Conservation (phyloP, 441 rosid species). For the Populus hybrid region DNA sequence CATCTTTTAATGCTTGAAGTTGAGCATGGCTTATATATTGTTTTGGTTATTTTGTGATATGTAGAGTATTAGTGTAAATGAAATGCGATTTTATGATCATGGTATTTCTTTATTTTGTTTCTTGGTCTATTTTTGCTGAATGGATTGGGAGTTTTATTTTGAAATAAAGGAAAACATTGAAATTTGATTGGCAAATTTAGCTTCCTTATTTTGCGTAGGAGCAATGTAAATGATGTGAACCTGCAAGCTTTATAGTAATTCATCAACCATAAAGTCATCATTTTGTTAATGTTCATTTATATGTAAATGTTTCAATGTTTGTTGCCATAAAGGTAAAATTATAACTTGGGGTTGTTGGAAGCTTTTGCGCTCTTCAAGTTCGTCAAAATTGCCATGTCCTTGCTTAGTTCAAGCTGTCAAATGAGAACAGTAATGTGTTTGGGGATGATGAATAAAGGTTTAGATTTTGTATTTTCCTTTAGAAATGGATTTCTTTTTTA, state of each 20-base stretch:
- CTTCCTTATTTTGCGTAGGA: not conserved
- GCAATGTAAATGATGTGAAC: not conserved
- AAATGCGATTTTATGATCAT: not conserved
- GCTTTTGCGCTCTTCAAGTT: not conserved
- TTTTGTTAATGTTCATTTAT: not conserved
- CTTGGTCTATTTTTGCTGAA: not conserved
- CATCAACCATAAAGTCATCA: not conserved
- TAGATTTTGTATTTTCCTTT: not conserved
- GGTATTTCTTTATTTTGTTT: not conserved
- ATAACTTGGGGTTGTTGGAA: not conserved
- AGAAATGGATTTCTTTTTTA: not conserved
- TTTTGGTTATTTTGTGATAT: not conserved
- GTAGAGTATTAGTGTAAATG: not conserved
- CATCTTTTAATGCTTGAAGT: not conserved
- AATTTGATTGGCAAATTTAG: not conserved
- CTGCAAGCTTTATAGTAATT: not conserved
- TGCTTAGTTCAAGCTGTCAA: not conserved
- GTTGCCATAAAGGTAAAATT: not conserved
- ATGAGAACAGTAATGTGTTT: not conserved
- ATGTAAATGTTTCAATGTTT: not conserved
- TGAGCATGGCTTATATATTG: not conserved
- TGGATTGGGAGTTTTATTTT: not conserved
- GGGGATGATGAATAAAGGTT: not conserved
- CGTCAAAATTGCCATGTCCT: not conserved
- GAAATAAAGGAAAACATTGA: not conserved